These are phyloP conservation scores for Penicillium pancosmium DNA, from an alignment of 495 filamentous ascomycete species.

Conservation along the genomic window DNA sequence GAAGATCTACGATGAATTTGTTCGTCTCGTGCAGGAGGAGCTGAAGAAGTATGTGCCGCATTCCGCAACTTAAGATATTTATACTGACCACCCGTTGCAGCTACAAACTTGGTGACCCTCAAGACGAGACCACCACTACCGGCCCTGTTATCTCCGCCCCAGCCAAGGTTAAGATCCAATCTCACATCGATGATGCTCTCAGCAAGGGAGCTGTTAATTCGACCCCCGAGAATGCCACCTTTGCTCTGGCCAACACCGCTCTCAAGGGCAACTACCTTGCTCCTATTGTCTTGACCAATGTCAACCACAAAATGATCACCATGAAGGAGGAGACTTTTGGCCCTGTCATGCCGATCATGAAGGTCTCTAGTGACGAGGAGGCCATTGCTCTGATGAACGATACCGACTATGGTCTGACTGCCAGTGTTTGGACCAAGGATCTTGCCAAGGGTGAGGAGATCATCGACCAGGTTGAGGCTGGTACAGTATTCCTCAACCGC, in stretches of 20 bases:
- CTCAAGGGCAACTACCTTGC: constrained; percentile 80
- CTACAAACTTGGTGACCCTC: constrained; percentile 88
- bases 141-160: constrained; percentile 85
- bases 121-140: constrained; percentile 74
- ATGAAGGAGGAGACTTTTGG: constrained; percentile 98
- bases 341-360: constrained; percentile 92
- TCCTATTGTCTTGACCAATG: constrained; percentile 80
- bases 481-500: constrained; percentile 95
- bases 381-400: constrained; percentile 91
- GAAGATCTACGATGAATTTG: constrained; percentile 78
- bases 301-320: constrained; percentile 81
- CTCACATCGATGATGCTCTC: constrained; percentile 83
- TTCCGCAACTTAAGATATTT: background rate
- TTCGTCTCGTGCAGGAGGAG: constrained; percentile 74
- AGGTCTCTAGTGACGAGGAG: constrained; percentile 80
- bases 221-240: constrained; percentile 82
- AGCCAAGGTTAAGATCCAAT: constrained; percentile 69
- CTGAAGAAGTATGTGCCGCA: constrained; percentile 48
- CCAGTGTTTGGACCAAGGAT: constrained; percentile 98
- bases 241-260: constrained; percentile 58
- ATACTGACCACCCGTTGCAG: constrained; percentile 39
- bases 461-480: constrained; percentile 82
- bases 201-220: constrained; percentile 78
- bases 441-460: constrained; percentile 73
- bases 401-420: constrained; percentile 90